Base-by-base conservation (phyloP, 1,284 basidiomycete genomes). In the Ustilago vetiveriae region DNA sequence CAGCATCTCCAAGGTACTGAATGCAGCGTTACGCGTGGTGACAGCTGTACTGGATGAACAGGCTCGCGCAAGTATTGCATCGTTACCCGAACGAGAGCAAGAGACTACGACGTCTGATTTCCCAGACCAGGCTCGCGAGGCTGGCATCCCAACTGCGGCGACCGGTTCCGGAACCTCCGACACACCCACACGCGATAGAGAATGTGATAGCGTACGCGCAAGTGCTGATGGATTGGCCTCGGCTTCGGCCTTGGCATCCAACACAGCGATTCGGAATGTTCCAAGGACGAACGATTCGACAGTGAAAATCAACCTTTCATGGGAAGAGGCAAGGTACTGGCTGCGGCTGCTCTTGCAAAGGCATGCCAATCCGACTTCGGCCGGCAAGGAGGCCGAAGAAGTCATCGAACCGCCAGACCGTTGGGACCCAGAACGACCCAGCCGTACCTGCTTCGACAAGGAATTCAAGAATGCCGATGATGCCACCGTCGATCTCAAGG, bases 261-360 rank as follows among this genome's bases (percentile, higher is more conserved):
- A 40, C 11, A 19, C 13, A 4, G 19, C 19, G 3, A 52, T 40
- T 17, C 38, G 55, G 21, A 43, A 43, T 30, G 44, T 48, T 11
- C 43, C 52, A 44, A 40, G 26, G 1, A 39, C 47, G 5, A 22
- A 37, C 11, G 65, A 62, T 11, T 16, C 46, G 9, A 23, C 46
- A 11, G 21, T 29, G 16, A 48, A 54, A 21, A 21, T 63, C 40
- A 53, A 62, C 19, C 39, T 68, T 16, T 54, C 46, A 8, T 68
- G 70, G 65, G 67, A 59, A 14, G 71, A 73, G 39, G 71, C 71
- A 23, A 42, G 41, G 4, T 70, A 66, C 41, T 73, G 71, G 71
- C 35, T 69, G 13, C 56, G 24, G 4, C 11, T 33, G 21, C 55
- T 69, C 21, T 22, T 65, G 49, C 51, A 49, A 2, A 55, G 58